Percentiles rank a stretch among this genome's conserved stretches.
These are phyloP conservation scores for Suillus lakei DNA, from an alignment of 768 basidiomycete genomes.

Conservation along the genomic window DNA sequence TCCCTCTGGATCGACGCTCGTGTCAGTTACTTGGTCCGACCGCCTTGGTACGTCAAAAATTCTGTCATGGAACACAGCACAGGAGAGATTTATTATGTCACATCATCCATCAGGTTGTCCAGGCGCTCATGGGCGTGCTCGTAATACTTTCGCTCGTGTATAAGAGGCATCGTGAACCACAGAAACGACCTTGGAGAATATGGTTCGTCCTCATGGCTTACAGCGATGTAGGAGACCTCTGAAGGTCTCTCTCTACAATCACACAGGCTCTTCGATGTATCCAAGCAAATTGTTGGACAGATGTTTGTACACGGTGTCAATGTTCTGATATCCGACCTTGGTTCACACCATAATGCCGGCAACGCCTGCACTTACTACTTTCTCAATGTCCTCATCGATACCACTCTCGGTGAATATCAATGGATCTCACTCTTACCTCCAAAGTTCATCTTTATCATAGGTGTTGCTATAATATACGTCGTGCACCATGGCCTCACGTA, in stretches of 20 bases:
- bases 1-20: constrained; percentile 46
- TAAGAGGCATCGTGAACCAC: constrained; percentile 86
- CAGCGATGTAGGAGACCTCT: constrained; percentile 12
- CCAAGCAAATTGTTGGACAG: constrained; percentile 89
- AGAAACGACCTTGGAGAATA: constrained; percentile 89
- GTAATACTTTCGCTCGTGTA: constrained; percentile 87
- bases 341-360: constrained; percentile 66
- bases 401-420: constrained; percentile 60
- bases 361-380: constrained; percentile 95
- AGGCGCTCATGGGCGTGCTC: constrained; percentile 87
- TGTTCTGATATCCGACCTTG: constrained; percentile 76
- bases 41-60: constrained; percentile 41
- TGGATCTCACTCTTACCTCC: neutral
- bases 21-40: constrained; percentile 54
- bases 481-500: constrained; percentile 67
- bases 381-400: constrained; percentile 88
- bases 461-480: constrained; percentile 83
- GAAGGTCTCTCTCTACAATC: constrained; percentile 5
- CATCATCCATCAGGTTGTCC: constrained; percentile 60
- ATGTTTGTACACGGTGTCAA: constrained; percentile 82
- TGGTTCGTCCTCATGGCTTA: constrained; percentile 56
- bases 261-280: constrained; percentile 86
- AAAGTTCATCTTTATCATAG: constrained; percentile 43
- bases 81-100: constrained; percentile 4
- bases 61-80: neutral